phyloP scores from a whole-genome alignment of 176 grass and related monocot species.

The Bolboschoenus planiculmis region DNA sequence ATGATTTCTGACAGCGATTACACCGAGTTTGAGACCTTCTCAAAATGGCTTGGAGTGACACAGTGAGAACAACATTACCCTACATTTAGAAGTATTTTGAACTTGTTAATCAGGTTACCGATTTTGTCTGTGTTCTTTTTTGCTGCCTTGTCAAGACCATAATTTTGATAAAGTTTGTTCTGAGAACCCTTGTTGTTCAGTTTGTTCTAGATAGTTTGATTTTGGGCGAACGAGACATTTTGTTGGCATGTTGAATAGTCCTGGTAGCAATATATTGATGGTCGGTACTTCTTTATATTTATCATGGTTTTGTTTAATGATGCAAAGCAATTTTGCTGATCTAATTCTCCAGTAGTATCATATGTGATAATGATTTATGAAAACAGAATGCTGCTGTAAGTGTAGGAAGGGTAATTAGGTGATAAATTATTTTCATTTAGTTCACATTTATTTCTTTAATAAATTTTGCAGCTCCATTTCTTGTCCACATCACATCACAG shows the following conservation, averaged over 20 bases:
- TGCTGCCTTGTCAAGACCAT: background rate
- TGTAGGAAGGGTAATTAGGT: too few species aligned
- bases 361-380: background rate
- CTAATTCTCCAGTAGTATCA: background rate
- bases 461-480: too few species aligned
- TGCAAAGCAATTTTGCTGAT: background rate
- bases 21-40: conserved; percentile 60
- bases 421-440: too few species aligned
- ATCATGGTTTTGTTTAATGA: background rate
- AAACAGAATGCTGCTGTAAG: too few species aligned
- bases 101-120: background rate
- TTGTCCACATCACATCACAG: too few species aligned
- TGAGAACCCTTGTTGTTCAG: background rate
- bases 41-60: conserved; percentile 72
- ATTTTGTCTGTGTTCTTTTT: background rate
- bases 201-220: background rate
- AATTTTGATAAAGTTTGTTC: background rate
- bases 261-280: background rate
- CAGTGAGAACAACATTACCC: conserved; percentile 28
- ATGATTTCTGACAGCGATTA: conserved; percentile 82
- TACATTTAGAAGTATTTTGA: background rate
- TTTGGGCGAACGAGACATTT: background rate
- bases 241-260: background rate
- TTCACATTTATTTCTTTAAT: too few species aligned
- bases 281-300: background rate